phyloP scores from a whole-genome alignment of 306 rosid species.

The Cucumis hystrix region DNA sequence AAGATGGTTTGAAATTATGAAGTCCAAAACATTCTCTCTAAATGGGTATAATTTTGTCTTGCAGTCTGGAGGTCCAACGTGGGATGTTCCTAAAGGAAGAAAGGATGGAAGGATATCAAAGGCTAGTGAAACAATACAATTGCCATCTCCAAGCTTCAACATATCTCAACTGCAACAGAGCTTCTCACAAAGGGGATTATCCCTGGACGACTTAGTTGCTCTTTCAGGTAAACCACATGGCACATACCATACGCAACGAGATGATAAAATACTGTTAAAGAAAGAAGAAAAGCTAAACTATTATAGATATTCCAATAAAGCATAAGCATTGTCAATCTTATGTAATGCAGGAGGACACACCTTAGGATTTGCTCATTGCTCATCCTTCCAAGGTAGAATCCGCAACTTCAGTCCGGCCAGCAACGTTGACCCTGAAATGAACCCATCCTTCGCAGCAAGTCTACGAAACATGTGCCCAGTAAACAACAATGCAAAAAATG shows the following conservation, averaged over 20 bases:
- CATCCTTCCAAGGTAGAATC: conserved; percentile 43
- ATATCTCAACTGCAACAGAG: conserved; percentile 38
- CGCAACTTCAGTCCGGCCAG: conserved; percentile 43
- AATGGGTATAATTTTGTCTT: neutral
- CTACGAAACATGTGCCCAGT: conserved; percentile 22
- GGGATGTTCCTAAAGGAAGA: conserved; percentile 58
- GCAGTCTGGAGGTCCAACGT: conserved; percentile 80
- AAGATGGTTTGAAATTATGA: neutral
- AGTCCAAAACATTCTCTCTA: neutral
- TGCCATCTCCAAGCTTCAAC: conserved; percentile 75
- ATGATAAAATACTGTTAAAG: neutral
- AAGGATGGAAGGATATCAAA: conserved; percentile 62
- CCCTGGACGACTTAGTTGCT: conserved; percentile 38
- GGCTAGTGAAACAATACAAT: conserved; percentile 54
- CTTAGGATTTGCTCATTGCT: conserved; percentile 80
- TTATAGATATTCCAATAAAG: neutral
- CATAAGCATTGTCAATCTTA: neutral
- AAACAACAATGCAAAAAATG: conserved; percentile 20
- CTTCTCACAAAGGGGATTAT: conserved; percentile 37
- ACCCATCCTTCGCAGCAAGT: conserved; percentile 28
- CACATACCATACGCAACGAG: neutral
- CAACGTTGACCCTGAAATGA: conserved; percentile 46
- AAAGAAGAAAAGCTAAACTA: neutral
- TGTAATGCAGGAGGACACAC: conserved; percentile 69
- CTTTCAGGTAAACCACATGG: conserved; percentile 36